Evolutionary conservation across 2,329 filamentous ascomycete genomes (phyloP).

Genomic region (Sclerotinia sclerotiorum): DNA sequence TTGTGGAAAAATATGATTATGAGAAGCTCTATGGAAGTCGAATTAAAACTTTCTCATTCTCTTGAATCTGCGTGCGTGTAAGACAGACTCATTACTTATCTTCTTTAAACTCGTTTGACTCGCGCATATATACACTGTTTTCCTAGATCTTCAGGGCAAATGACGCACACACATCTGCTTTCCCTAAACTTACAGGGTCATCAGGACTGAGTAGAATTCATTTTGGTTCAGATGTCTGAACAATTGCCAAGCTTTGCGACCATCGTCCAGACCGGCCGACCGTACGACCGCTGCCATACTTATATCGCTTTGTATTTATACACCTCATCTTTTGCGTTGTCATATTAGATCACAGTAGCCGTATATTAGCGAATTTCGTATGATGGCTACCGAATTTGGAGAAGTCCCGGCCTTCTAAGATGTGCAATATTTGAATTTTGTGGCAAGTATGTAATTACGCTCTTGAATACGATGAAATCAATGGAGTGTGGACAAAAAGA

Average conservation of each 20-base stretch:
- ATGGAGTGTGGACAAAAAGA: not conserved
- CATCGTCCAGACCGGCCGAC: not conserved
- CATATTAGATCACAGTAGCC: not conserved
- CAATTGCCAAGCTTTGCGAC: too few species aligned
- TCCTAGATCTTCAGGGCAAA: accelerated
- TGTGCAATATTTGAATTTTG: not conserved
- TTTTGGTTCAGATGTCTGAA: too few species aligned
- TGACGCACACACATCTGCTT: not conserved
- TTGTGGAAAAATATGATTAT: not conserved
- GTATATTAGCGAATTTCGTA: not conserved
- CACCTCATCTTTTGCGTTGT: too few species aligned
- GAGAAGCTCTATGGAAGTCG: not conserved
- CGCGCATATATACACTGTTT: not conserved
- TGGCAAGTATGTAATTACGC: too few species aligned
- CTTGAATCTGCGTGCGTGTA: too few species aligned
- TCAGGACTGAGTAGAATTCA: not conserved
- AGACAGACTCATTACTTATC: not conserved
- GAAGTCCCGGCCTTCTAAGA: not conserved
- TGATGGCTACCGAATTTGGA: too few species aligned
- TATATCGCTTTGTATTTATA: not conserved
- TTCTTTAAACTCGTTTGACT: not conserved
- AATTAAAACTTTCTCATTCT: not conserved
- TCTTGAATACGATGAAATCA: not conserved
- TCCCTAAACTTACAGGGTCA: not conserved
- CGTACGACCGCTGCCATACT: not conserved